Conservation (phyloP, 768 basidiomycete genomes). For the Podaxis sp. region DNA sequence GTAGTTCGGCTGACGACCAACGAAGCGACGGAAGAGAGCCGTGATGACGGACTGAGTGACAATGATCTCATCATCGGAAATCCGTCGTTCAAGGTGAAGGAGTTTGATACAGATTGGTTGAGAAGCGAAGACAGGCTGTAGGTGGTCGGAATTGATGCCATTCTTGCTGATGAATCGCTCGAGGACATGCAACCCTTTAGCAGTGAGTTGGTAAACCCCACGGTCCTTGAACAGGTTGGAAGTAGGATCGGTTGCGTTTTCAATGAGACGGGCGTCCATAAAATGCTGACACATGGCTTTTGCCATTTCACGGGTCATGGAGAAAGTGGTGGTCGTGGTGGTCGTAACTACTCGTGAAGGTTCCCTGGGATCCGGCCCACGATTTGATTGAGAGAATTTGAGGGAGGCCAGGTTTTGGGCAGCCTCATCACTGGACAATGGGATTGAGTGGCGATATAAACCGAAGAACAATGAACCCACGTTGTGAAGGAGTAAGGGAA, state of each 20-base stretch:
- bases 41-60: constrained; percentile 93
- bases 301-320: constrained; percentile 99
- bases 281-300: constrained; percentile 99
- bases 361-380: constrained; percentile 97
- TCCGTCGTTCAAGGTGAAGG: constrained; percentile 91
- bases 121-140: constrained; percentile 83
- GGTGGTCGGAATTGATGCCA: constrained; percentile 93
- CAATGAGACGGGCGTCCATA: constrained; percentile 97
- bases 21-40: constrained; percentile 93
- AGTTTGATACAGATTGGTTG: constrained; percentile 98
- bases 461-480: constrained; percentile 47
- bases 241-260: constrained; percentile 90
- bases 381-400: constrained; percentile 99
- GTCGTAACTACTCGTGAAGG: constrained; percentile 98
- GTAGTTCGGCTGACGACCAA: constrained; percentile 85
- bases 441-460: constrained; percentile 16
- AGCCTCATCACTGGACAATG: constrained; percentile 81
- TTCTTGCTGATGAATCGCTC: constrained; percentile 99
- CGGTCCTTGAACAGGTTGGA: constrained; percentile 96
- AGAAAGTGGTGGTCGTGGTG: constrained; percentile 98
- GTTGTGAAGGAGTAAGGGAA: constrained; percentile 96
- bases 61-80: constrained; percentile 95
- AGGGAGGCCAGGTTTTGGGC: constrained; percentile 90
- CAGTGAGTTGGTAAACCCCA: constrained; percentile 92
- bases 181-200: constrained; percentile 97